A percentile compares a stretch with the other conserved stretches of the same genome.
Evolutionary conservation across 306 rosid species (phyloP).

Genomic region (Cucurbita moschata): DNA sequence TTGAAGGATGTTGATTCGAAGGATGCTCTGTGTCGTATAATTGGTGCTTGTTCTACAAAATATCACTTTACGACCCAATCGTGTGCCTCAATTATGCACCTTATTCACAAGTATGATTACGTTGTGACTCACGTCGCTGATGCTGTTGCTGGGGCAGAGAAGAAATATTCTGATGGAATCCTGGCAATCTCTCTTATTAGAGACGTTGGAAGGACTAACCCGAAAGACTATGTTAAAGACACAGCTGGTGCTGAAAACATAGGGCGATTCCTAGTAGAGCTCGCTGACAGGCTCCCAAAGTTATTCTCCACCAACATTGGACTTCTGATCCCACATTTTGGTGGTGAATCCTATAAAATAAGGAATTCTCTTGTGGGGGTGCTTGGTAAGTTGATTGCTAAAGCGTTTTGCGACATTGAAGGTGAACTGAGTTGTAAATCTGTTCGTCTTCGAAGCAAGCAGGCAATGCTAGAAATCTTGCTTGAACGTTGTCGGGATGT

Average conservation of each 20-base stretch:
- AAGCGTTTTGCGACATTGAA: slow-evolving; percentile 71
- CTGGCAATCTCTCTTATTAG: slow-evolving; percentile 61
- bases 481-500: slow-evolving; percentile 96
- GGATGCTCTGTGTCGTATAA: slow-evolving; percentile 67
- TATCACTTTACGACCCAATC: slow-evolving; percentile 76
- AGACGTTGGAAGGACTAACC: slow-evolving; percentile 86
- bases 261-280: slow-evolving; percentile 80
- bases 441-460: slow-evolving; percentile 80
- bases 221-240: slow-evolving; percentile 82
- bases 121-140: slow-evolving; percentile 76
- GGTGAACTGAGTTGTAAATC: slow-evolving; percentile 66
- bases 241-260: slow-evolving; percentile 81
- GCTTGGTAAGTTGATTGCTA: slow-evolving; percentile 67
- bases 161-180: slow-evolving; percentile 80
- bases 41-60: slow-evolving; percentile 84
- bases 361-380: slow-evolving; percentile 82
- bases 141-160: slow-evolving; percentile 61
- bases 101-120: slow-evolving; percentile 82
- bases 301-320: slow-evolving; percentile 79
- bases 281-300: slow-evolving; percentile 81
- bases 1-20: slow-evolving; percentile 59
- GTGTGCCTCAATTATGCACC: slow-evolving; percentile 77
- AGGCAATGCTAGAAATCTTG: slow-evolving; percentile 92
- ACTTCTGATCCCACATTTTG: slow-evolving; percentile 78
- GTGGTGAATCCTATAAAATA: slow-evolving; percentile 91